Evolutionary conservation across 2,329 filamentous ascomycete species (phyloP), one percentile per base, ranked within the genome.

Genomic region (Massarina eburnea): DNA sequence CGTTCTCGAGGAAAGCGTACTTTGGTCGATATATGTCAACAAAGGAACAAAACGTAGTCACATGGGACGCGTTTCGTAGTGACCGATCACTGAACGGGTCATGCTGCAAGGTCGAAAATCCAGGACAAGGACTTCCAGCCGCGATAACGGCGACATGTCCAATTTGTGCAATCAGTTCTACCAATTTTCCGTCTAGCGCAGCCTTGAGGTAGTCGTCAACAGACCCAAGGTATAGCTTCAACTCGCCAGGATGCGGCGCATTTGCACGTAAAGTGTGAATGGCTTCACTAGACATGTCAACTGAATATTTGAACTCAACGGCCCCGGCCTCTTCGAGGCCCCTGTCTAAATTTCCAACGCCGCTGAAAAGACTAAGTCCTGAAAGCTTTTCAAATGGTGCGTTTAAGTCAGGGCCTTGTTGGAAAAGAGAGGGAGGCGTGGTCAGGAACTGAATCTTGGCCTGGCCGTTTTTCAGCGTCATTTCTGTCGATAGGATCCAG

Each of bases 1-100:
- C 89, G 54, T 95, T 95, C 64, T 95, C 89, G 0, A 95, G 75
- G 0, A 92, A 54, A 0, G 84, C 86, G 59, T 88, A 92, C n/a
- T 80, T 76, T 0, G 89, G 89, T 0, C 85, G 79, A 53, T 89
- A 91, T 0, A 89, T 71, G 51, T 95, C 89, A 1, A 92, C 75
- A 48, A 80, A 89, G 0, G 88, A 83, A 0, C 84, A 84, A 29
- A 92, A 89, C 0, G 87, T 87, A 0, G 87, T 88, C 0, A 94
- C 80, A 22, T 94, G 80, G 0, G 88, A 91, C 26, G 86, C 86
- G 59, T 94, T 90, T 47, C 82, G 81, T 5, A 83, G 68, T 8
- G 87, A 85, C 3, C 72, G 43, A 0, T 73, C 61, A 2, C 79
- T 84, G 0, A 75, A 71, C 56, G 77, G 83, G 55, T 84, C 68